These are phyloP conservation scores for Penicillium argentinense DNA, from an alignment of 495 filamentous ascomycete genomes.

Conservation along the genomic window DNA sequence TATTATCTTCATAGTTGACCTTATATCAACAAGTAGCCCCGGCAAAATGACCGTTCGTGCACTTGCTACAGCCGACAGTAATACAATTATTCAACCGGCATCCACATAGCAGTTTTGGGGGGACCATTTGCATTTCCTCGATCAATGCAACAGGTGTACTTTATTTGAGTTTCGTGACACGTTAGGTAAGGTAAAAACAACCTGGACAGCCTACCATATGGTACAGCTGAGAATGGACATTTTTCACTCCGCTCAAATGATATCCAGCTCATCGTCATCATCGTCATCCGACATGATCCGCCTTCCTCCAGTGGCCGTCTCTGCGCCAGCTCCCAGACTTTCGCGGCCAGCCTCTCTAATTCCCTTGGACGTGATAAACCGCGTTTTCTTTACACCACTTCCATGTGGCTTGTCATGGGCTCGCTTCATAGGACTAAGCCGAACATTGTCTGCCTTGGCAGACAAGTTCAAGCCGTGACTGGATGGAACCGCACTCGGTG, in stretches of 20 bases:
- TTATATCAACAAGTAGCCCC: too few species aligned
- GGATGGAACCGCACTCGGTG: constrained; percentile 9
- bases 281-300: constrained; percentile 38
- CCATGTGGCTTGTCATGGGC: constrained; percentile 36
- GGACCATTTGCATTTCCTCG: too few species aligned
- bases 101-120: too few species aligned
- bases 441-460: constrained; percentile 47
- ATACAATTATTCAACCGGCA: too few species aligned
- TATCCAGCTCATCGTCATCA: constrained; percentile 56
- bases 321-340: constrained; percentile 59
- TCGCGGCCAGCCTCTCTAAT: constrained; percentile 76
- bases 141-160: too few species aligned
- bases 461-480: constrained; percentile 25
- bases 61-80: too few species aligned
- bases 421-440: constrained; percentile 70
- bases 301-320: constrained; percentile 23
- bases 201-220: neutral
- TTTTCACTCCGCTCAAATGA: constrained; percentile 36
- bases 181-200: neutral
- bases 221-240: neutral
- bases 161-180: neutral
- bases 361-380: constrained; percentile 75
- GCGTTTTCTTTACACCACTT: constrained; percentile 67
- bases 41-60: too few species aligned
- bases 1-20: too few species aligned